phyloP scores from a whole-genome alignment of 2,329 filamentous ascomycete genomes.

The Ophiostoma tasmaniense region DNA sequence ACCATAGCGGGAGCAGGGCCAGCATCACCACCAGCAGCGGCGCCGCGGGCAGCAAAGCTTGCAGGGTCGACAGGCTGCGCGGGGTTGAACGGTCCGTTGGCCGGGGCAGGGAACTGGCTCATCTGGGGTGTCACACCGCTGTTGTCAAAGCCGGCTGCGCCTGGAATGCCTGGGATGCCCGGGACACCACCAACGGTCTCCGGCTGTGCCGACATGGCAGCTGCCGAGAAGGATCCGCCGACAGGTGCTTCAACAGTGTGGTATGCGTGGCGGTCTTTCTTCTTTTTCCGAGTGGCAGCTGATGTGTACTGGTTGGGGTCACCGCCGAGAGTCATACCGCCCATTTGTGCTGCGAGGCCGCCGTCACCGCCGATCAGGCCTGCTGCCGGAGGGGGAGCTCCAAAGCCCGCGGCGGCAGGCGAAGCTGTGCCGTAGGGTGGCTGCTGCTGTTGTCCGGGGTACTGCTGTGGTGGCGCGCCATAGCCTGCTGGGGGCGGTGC shows the following conservation, averaged over 20 bases:
- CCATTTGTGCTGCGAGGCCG: conserved; percentile 64
- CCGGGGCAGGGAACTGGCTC: conserved; percentile 55
- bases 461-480: conserved; percentile 23
- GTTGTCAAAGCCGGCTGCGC: conserved; percentile 36
- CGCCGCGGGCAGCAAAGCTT: conserved; percentile 37
- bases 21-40: conserved; percentile 22
- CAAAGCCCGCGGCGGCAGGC: conserved; percentile 20
- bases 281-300: conserved; percentile 57
- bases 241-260: conserved; percentile 70
- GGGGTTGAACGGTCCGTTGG: conserved; percentile 44
- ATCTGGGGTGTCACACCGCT: conserved; percentile 34
- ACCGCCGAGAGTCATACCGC: conserved; percentile 59
- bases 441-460: conserved; percentile 25
- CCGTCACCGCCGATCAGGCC: conserved; percentile 32
- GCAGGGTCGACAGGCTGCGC: conserved; percentile 33
- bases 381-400: conserved; percentile 24
- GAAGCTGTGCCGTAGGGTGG: conserved; percentile 30
- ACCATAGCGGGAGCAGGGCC: conserved; percentile 39
- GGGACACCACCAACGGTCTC: conserved; percentile 19
- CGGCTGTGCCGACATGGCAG: conserved; percentile 44
- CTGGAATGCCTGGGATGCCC: conserved; percentile 31
- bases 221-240: conserved; percentile 55
- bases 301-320: conserved; percentile 34
- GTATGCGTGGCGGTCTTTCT: conserved; percentile 92
- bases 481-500: conserved; percentile 26